These are phyloP conservation scores for Xylaria sp. DNA, from an alignment of 2,329 filamentous ascomycete species.

Conservation along the genomic window DNA sequence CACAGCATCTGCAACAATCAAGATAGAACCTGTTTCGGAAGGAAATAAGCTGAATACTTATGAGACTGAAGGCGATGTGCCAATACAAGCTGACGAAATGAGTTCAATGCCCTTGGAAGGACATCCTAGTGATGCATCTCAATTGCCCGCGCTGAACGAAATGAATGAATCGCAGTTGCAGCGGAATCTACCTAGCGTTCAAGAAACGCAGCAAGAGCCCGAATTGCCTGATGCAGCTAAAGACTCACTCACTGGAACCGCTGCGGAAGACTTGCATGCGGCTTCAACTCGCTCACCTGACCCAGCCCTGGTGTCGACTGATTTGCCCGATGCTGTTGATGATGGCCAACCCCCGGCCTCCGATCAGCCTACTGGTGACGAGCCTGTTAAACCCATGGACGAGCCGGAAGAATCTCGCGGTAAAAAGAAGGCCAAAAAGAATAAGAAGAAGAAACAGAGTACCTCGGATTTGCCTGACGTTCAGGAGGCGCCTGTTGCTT, in stretches of 20 bases:
- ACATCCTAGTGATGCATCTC: slow-evolving; percentile 28
- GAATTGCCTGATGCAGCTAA: slow-evolving; percentile 36
- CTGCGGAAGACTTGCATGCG: slow-evolving; percentile 37
- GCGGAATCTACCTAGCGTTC: slow-evolving; percentile 42
- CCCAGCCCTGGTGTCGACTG: slow-evolving; percentile 31
- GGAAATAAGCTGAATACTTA: not conserved
- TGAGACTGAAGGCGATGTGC: not conserved
- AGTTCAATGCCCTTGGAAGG: not conserved
- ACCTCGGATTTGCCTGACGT: slow-evolving; percentile 16
- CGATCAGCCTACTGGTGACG: slow-evolving; percentile 32
- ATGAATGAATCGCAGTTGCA: slow-evolving; percentile 41
- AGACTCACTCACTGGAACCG: slow-evolving; percentile 35
- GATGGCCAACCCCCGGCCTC: slow-evolving; percentile 2
- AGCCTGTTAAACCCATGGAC: slow-evolving; percentile 42
- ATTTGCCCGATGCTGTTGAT: slow-evolving; percentile 9
- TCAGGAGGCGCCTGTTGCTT: slow-evolving; percentile 4
- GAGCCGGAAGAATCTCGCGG: slow-evolving; percentile 44
- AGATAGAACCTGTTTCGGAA: slow-evolving; percentile 5
- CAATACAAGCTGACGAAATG: not conserved
- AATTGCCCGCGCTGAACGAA: slow-evolving; percentile 36
- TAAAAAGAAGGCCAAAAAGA: slow-evolving; percentile 52
- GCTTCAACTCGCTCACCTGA: slow-evolving; percentile 37
- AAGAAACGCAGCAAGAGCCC: slow-evolving; percentile 40
- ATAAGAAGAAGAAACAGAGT: slow-evolving; percentile 45
- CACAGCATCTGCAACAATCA: not conserved